Evolutionary conservation across 2,329 filamentous ascomycete species (phyloP), one percentile per base, ranked within the genome.

Genomic region (Fusarium sp.): DNA sequence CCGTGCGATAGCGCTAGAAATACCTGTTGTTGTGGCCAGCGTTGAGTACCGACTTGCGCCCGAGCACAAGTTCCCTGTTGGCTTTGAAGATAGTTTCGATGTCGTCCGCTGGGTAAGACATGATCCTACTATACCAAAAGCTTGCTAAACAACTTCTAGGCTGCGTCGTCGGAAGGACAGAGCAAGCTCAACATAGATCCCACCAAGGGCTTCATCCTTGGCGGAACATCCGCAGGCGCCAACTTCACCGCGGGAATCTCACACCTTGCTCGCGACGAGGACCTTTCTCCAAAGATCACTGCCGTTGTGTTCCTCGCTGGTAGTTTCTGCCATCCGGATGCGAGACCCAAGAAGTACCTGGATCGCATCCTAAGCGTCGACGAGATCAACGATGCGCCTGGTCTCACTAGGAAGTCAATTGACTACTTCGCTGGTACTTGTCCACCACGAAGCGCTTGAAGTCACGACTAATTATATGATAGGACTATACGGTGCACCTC

Each of bases 151-250:
- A 11, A 14, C 34, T 2, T n/a, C 2, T 12, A 74, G 73, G 60
- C 45, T 21, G 67, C 69, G 15, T 75, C 72, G 40, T 28, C 26
- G 10, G 26, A 28, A 28, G 26, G 72, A 70, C 19, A 67, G 60
- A 24, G 73, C 73, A 61, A 76, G 67, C 51, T 85, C 7, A 69
- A 75, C 10, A 80, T 79, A 2, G 77, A 84, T 46, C 77, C 83
- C 3, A 59, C 71, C 6, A 77, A 76, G 51, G 83, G 83, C 10
- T 82, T 86, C 62, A 76, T 85, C n/a, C 70, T 86, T 0, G 82
- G 83, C 10, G 84, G 84, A 19, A 82, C 79, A 7, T 83, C 81
- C 3, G 83, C 83, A 1, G 84, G 83, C 6, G 84, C 81, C n/a
- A 85, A 85, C 68, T 79, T 86, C 55, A 78, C 82, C 1, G 80